These are phyloP conservation scores for Spathaspora girioi DNA, from an alignment of 805 yeast species.

Conservation along the genomic window DNA sequence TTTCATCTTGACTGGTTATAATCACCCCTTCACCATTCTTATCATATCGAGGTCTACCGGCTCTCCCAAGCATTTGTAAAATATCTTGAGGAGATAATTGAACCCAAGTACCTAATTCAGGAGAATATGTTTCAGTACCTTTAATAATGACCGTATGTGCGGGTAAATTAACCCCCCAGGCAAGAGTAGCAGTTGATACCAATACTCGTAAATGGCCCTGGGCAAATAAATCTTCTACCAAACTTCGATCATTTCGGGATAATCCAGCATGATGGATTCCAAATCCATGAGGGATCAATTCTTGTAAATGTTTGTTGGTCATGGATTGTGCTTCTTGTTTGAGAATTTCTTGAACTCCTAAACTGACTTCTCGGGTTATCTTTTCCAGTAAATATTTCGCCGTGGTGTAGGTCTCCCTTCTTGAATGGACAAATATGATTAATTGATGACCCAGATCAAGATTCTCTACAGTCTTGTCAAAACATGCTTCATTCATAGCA, in stretches of 20 bases:
- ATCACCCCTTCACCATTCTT: slow-evolving; percentile 90
- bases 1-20: slow-evolving; percentile 80
- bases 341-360: slow-evolving; percentile 61
- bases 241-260: slow-evolving; percentile 63
- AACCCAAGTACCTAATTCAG: slow-evolving; percentile 85
- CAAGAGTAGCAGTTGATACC: slow-evolving; percentile 89
- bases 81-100: slow-evolving; percentile 94
- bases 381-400: slow-evolving; percentile 71
- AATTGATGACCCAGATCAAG: slow-evolving; percentile 65
- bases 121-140: slow-evolving; percentile 92
- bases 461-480: slow-evolving; percentile 64
- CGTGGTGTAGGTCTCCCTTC: slow-evolving; percentile 86
- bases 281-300: slow-evolving; percentile 65
- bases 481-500: slow-evolving; percentile 90
- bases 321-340: slow-evolving; percentile 58
- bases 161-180: slow-evolving; percentile 97
- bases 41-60: slow-evolving; percentile 95
- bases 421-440: slow-evolving; percentile 87
- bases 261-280: slow-evolving; percentile 95
- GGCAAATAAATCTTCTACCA: slow-evolving; percentile 83
- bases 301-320: slow-evolving; percentile 51
- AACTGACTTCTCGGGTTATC: slow-evolving; percentile 43
- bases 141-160: slow-evolving; percentile 92
- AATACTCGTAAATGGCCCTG: slow-evolving; percentile 81
- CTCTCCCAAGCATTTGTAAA: slow-evolving; percentile 96